Base-by-base conservation (phyloP, 1,284 basidiomycete genomes). In the Malassezia restricta region DNA sequence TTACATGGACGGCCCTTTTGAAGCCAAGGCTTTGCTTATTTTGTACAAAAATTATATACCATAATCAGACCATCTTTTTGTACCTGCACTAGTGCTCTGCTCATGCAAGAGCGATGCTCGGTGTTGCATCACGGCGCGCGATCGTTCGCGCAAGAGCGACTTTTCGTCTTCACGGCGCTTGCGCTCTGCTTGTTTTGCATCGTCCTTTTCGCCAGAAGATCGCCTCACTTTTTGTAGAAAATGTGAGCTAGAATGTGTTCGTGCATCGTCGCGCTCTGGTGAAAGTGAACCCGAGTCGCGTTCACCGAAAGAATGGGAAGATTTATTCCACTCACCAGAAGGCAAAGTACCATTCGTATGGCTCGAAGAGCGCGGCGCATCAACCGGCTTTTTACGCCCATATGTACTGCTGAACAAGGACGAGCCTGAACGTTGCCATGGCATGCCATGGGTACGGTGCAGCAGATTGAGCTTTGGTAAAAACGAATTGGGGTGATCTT, bases 111-210 rank as follows among this genome's bases (percentile, higher is more conserved):
- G 9, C 9, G 9, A 8, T 12, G 17, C 35, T 31, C 88, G 85
- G 77, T 95, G 95, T 71, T 84, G 82, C 82, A 96, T 85, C 73
- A 96, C 92, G 35, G 89, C 90, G 47, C 92, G 81, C 6, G 92
- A 88, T 65, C 92, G 84, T 65, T 96, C 91, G 64, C 78, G 75
- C 52, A 78, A 76, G 24, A 76, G 75, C 71, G 82, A 82, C 73
- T 84, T 81, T 29, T 81, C 82, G 42, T 86, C 80, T 54, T 83
- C 82, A 56, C 89, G 86, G 58, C 84, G 83, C 57, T 87, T 84
- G 71, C 84, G 83, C 76, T 92, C 88, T 12, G 60, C 85, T 74
- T 95, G 88, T 53, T 82, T 82, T 33, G 84, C 83, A 47, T 47
- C 20, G 20, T 4, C 35, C 11, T 33, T 24, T 5, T 6, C 12